These are phyloP conservation scores for Acanthamoeba pearcei DNA, from an alignment of 208 protist genomes.

Conservation along the genomic window DNA sequence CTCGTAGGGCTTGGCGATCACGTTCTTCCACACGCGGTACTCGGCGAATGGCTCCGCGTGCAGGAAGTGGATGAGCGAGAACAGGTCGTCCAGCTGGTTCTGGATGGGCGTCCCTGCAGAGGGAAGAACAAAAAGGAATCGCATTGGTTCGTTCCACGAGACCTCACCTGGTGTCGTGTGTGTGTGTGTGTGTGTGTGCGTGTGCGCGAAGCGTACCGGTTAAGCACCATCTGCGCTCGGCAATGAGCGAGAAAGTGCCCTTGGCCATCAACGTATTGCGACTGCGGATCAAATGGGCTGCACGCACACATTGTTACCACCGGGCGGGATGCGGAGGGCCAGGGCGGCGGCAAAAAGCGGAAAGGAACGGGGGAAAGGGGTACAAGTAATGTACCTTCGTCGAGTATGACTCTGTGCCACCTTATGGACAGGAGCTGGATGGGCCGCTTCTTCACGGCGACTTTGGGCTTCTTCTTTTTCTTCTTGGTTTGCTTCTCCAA, in stretches of 20 bases:
- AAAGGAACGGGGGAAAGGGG: too few relatives aligned
- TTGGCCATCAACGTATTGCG: slow-evolving; percentile 78
- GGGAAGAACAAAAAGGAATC: too few relatives aligned
- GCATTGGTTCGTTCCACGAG: too few relatives aligned
- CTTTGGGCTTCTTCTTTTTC: slow-evolving; percentile 24
- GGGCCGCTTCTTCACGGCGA: neutral
- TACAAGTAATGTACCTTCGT: slow-evolving; percentile 80
- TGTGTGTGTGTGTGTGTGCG: too few relatives aligned
- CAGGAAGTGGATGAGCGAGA: slow-evolving; percentile 89
- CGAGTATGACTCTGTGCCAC: slow-evolving; percentile 84
- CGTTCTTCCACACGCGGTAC: slow-evolving; percentile 57
- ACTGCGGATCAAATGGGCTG: slow-evolving; percentile 88
- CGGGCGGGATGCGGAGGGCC: too few relatives aligned
- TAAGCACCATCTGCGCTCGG: slow-evolving; percentile 87
- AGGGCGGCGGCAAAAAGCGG: too few relatives aligned
- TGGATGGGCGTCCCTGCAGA: slow-evolving; percentile 87
- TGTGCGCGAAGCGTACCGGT: slow-evolving; percentile 82
- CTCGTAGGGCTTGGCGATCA: slow-evolving; percentile 50
- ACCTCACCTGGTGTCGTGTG: too few relatives aligned
- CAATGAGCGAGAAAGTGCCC: slow-evolving; percentile 78
- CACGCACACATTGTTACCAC: too few relatives aligned
- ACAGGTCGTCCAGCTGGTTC: slow-evolving; percentile 90
- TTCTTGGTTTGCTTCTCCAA: neutral
- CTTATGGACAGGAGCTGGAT: neutral
- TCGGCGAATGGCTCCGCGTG: slow-evolving; percentile 64